Evolutionary conservation across 306 rosid species (phyloP).

Genomic region (Cucurbita argyrosperma): DNA sequence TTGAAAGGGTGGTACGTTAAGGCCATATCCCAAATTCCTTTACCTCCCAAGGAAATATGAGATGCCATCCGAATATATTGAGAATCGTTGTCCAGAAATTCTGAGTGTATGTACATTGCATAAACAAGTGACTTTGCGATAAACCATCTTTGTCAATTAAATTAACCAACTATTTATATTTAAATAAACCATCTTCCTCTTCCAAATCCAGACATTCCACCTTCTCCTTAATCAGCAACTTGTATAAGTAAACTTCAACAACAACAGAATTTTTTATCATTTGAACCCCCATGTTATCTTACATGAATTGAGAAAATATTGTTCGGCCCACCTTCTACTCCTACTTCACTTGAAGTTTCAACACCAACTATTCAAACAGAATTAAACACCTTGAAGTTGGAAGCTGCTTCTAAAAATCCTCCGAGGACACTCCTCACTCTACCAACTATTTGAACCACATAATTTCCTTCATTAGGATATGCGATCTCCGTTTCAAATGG

Average conservation of each 20-base stretch:
- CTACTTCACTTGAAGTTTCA: not conserved
- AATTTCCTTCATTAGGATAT: not conserved
- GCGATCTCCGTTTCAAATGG: not conserved
- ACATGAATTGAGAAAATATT: not conserved
- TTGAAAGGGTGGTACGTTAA: too few relatives aligned
- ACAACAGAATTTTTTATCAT: not conserved
- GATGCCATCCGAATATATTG: too few relatives aligned
- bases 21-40: too few relatives aligned
- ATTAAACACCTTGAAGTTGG: not conserved
- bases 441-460: not conserved
- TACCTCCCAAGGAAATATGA: too few relatives aligned
- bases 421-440: not conserved
- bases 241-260: not conserved
- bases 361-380: not conserved
- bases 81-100: too few relatives aligned
- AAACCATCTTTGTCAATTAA: not conserved
- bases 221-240: not conserved
- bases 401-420: not conserved
- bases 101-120: too few relatives aligned
- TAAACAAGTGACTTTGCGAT: too few relatives aligned
- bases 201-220: not conserved
- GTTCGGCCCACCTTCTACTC: not conserved
- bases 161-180: not conserved
- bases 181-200: not conserved
- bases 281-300: not conserved